Percentiles rank a stretch among this genome's conserved stretches.
Conservation (phyloP, 305 asterid species). For the Fraxinus nigra region DNA sequence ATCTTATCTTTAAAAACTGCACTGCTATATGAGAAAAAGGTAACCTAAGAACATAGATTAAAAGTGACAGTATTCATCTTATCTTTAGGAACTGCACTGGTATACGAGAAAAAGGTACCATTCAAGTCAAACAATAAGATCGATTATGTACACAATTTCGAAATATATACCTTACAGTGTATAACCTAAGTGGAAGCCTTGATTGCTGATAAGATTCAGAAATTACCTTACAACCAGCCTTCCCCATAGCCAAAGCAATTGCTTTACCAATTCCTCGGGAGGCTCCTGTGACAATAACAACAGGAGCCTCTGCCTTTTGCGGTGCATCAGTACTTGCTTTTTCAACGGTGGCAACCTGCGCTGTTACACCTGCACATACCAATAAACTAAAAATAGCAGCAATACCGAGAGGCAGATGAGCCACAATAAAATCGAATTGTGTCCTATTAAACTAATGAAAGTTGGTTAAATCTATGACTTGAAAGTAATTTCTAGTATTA, state of each 20-base stretch:
- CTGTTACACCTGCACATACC: constrained; percentile 54
- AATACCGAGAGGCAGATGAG: background rate
- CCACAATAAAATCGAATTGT: background rate
- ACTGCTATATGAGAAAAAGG: background rate
- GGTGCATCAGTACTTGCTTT: constrained; percentile 44
- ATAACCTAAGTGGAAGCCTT: constrained; percentile 7
- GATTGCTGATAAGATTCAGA: background rate
- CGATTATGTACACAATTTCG: background rate
- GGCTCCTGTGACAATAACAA: constrained; percentile 86
- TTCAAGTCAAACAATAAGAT: background rate
- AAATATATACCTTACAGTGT: background rate
- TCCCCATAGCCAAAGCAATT: constrained; percentile 84
- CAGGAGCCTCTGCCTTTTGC: constrained; percentile 71
- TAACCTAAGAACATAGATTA: background rate
- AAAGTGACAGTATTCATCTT: background rate
- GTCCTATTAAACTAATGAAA: background rate
- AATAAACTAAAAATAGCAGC: constrained; percentile 4
- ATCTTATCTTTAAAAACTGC: background rate
- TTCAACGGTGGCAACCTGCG: constrained; percentile 69
- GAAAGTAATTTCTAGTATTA: background rate
- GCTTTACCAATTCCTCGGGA: constrained; percentile 96
- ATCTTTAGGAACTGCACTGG: background rate
- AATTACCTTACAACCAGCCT: constrained; percentile 87
- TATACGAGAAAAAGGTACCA: background rate
- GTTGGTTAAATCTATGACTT: background rate